These are phyloP conservation scores for Linaria vulgaris DNA, from an alignment of 257 asterid species.

Conservation along the genomic window DNA sequence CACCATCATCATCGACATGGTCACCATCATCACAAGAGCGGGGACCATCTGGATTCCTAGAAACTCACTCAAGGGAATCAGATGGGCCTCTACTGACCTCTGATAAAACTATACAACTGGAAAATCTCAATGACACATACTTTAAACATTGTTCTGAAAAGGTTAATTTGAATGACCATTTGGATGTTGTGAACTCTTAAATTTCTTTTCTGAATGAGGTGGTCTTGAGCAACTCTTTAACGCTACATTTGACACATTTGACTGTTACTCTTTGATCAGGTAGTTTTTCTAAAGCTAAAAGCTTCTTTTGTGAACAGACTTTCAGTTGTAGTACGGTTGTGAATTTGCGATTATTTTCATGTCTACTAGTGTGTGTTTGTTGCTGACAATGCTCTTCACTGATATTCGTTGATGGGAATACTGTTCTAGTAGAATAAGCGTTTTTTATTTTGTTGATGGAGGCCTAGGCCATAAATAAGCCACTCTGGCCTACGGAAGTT, in stretches of 20 bases:
- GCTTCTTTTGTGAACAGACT: not conserved
- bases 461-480: too few species aligned
- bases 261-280: not conserved
- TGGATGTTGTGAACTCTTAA: not conserved
- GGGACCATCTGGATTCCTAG: too few species aligned
- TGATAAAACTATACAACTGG: constrained; percentile 8
- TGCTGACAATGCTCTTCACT: too few species aligned
- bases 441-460: not conserved
- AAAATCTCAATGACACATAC: not conserved
- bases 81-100: constrained; percentile 9
- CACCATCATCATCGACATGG: constrained; percentile 31
- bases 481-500: too few species aligned
- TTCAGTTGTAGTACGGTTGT: not conserved
- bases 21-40: constrained; percentile 29
- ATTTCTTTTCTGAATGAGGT: not conserved
- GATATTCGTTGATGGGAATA: too few species aligned
- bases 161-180: constrained; percentile 26
- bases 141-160: constrained; percentile 17
- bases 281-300: not conserved
- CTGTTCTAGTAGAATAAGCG: too few species aligned
- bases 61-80: too few species aligned
- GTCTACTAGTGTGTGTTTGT: not conserved
- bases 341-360: not conserved
- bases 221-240: not conserved
- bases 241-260: not conserved